phyloP scores from a whole-genome alignment of 805 yeast genomes.

The Millerago galiae region DNA sequence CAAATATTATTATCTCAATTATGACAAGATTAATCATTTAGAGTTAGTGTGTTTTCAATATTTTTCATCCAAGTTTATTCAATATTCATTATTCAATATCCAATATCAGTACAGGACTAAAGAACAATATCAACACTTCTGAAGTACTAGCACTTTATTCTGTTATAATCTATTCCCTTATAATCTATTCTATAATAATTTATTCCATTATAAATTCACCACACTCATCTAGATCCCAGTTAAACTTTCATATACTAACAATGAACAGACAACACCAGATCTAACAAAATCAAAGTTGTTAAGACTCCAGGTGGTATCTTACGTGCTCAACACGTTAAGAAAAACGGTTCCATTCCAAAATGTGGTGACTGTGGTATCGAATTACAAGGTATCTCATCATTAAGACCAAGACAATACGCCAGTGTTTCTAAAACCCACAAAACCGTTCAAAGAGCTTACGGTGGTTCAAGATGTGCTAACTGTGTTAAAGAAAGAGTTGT shows the following conservation, averaged over 20 bases:
- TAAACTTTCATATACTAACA: constrained; percentile 21
- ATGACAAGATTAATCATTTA: too few species aligned
- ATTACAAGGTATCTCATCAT: constrained; percentile 83
- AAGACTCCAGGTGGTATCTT: constrained; percentile 99
- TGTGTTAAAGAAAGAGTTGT: constrained; percentile 99
- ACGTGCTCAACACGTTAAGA: constrained; percentile 95
- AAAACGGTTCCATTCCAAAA: constrained; percentile 74
- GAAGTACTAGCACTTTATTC: too few species aligned
- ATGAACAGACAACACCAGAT: constrained; percentile 91
- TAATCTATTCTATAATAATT: too few species aligned
- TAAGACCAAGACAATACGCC: constrained; percentile 99
- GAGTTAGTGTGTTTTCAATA: too few species aligned
- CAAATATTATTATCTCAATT: too few species aligned
- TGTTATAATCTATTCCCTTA: too few species aligned
- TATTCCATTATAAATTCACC: too few species aligned
- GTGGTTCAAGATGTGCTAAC: constrained; percentile 98
- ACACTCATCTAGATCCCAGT: too few species aligned
- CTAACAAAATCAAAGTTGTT: constrained; percentile 99
- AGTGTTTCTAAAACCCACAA: constrained; percentile 91
- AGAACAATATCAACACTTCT: too few species aligned
- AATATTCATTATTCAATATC: too few species aligned
- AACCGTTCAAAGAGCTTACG: constrained; percentile 99
- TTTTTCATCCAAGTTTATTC: too few species aligned
- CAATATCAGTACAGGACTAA: too few species aligned
- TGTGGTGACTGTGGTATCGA: constrained; percentile 80